Evolutionary conservation across 2,329 filamentous ascomycete species (phyloP).

Genomic region (Escovopsis sp.): DNA sequence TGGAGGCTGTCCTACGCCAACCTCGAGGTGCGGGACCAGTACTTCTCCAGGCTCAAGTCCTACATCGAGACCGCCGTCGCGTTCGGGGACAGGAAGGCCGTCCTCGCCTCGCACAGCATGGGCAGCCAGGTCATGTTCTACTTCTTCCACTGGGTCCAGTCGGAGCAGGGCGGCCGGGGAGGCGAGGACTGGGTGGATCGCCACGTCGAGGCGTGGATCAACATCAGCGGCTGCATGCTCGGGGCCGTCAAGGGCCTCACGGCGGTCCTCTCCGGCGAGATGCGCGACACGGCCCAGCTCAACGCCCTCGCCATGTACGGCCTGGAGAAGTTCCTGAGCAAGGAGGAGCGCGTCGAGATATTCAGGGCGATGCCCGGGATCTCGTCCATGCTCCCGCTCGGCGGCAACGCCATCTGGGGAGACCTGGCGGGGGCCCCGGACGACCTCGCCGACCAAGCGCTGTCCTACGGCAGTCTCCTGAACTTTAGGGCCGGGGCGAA

Average conservation of each 20-base stretch:
- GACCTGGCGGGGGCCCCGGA: slow-evolving; percentile 79
- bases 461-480: slow-evolving; percentile 67
- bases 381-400: slow-evolving; percentile 90
- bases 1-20: slow-evolving; percentile 88
- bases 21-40: slow-evolving; percentile 79
- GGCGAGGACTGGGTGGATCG: slow-evolving; percentile 81
- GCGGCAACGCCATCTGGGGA: slow-evolving; percentile 90
- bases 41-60: slow-evolving; percentile 79
- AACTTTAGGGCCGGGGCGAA: slow-evolving; percentile 63
- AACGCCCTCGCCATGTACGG: slow-evolving; percentile 96
- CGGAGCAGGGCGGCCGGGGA: slow-evolving; percentile 61
- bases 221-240: slow-evolving; percentile 95
- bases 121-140: slow-evolving; percentile 88
- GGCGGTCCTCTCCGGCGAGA: slow-evolving; percentile 85
- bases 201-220: slow-evolving; percentile 91
- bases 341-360: slow-evolving; percentile 79
- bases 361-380: slow-evolving; percentile 96
- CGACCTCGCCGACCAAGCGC: slow-evolving; percentile 57
- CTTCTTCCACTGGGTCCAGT: slow-evolving; percentile 68
- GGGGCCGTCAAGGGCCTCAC: slow-evolving; percentile 84
- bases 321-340: slow-evolving; percentile 85
- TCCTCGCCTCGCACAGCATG: slow-evolving; percentile 91
- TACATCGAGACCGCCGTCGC: slow-evolving; percentile 74
- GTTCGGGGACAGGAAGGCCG: slow-evolving; percentile 65
- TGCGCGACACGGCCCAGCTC: slow-evolving; percentile 94